phyloP scores from a whole-genome alignment of 2,329 filamentous ascomycete genomes.

The Aspergillus quadricinctus region DNA sequence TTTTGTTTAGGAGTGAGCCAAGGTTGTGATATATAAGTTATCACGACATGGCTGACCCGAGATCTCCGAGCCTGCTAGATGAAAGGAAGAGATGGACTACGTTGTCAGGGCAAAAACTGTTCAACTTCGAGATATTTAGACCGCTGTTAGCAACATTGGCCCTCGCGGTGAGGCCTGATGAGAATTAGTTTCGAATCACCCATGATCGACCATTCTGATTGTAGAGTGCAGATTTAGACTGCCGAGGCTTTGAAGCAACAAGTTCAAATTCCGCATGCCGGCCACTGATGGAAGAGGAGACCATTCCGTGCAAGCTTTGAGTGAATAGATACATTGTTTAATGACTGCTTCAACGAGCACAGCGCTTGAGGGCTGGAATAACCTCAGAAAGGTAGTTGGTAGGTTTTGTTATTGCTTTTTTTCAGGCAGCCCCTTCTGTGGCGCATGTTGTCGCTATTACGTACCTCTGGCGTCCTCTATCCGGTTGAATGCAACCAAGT shows the following conservation, averaged over 20 bases:
- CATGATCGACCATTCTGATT: neutral
- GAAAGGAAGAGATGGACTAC: neutral
- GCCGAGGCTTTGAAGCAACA: neutral
- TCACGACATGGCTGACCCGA: neutral
- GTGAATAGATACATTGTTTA: neutral
- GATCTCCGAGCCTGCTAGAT: neutral
- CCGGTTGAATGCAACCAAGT: neutral
- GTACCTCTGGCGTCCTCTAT: neutral
- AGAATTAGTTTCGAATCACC: neutral
- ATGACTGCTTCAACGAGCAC: neutral
- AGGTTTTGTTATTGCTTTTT: neutral
- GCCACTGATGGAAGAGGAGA: neutral
- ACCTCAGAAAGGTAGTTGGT: neutral
- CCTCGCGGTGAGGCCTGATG: neutral
- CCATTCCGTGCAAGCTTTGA: neutral
- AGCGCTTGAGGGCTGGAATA: neutral
- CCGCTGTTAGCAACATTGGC: neutral
- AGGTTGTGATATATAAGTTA: no score
- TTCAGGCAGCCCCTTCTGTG: neutral
- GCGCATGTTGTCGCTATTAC: neutral
- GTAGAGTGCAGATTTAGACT: neutral
- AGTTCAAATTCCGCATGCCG: neutral
- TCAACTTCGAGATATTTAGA: neutral
- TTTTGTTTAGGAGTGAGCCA: neutral
- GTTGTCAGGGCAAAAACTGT: neutral